These are phyloP conservation scores for Beauveria pseudobassiana DNA, from an alignment of 2,329 filamentous ascomycete species.

Conservation along the genomic window DNA sequence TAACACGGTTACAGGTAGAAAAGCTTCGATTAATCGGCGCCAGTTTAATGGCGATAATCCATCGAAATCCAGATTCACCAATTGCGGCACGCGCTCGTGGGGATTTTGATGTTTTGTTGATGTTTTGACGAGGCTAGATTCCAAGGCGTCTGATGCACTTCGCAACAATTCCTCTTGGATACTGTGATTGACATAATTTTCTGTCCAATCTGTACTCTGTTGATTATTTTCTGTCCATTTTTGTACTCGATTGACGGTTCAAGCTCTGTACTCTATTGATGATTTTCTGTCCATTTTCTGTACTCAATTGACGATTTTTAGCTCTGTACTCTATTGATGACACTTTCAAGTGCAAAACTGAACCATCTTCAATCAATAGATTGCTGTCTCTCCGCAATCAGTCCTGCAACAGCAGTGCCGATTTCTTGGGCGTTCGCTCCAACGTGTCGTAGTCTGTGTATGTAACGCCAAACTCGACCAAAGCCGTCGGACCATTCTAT, in stretches of 20 bases:
- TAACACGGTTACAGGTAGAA: conserved; percentile 24
- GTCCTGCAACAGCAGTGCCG: conserved; percentile 23
- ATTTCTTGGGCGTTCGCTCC: conserved; percentile 31
- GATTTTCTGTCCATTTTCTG: no score
- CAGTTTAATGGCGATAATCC: conserved; percentile 30
- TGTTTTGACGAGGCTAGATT: conserved; percentile 33
- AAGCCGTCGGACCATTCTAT: conserved; percentile 31
- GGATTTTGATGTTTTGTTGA: conserved; percentile 33
- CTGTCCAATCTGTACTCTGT: not conserved
- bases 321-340: not conserved
- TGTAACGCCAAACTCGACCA: conserved; percentile 29
- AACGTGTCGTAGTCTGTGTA: conserved; percentile 30
- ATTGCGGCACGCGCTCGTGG: conserved; percentile 29
- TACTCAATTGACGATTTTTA: no score
- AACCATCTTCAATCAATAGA: not conserved
- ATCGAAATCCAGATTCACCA: conserved; percentile 29
- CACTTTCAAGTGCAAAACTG: not conserved
- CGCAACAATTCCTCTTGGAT: conserved; percentile 21
- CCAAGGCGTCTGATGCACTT: conserved; percentile 35
- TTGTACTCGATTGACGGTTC: no score
- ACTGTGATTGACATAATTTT: not conserved
- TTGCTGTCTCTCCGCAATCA: conserved; percentile 18
- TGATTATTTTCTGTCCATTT: no score
- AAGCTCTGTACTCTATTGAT: not conserved
- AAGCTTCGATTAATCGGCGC: conserved; percentile 33